A percentile compares a stretch with the other conserved stretches of the same genome.
phyloP scores from a whole-genome alignment of 2,329 filamentous ascomycete species.

The Aspergillus eucalypticola region DNA sequence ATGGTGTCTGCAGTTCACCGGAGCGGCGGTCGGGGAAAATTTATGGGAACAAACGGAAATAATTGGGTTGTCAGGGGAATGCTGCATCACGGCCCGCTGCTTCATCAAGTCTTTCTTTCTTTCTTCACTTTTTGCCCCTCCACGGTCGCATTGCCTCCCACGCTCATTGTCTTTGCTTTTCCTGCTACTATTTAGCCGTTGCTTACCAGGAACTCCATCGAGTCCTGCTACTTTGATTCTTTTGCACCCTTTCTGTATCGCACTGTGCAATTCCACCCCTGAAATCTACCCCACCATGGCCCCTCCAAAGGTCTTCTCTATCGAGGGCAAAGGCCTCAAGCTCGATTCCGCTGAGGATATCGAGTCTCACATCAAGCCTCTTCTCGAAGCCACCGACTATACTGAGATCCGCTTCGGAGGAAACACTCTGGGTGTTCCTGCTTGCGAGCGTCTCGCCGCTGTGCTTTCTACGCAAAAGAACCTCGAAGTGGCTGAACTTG shows the following conservation, averaged over 20 bases:
- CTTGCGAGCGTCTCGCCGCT: slow-evolving; percentile 80
- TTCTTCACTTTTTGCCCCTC: not conserved
- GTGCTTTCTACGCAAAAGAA: slow-evolving; percentile 82
- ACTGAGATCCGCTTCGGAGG: slow-evolving; percentile 85
- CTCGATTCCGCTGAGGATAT: slow-evolving; percentile 86
- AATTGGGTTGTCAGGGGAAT: slow-evolving; percentile 5
- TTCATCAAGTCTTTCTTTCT: not conserved
- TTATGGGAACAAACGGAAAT: slow-evolving; percentile 4
- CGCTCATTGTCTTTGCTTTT: slow-evolving; percentile 10
- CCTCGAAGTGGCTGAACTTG: slow-evolving; percentile 80
- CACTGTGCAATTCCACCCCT: slow-evolving; percentile 18
- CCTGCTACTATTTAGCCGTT: slow-evolving; percentile 12
- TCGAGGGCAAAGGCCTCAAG: slow-evolving; percentile 90
- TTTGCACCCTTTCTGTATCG: slow-evolving; percentile 1
- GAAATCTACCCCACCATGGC: slow-evolving; percentile 51
- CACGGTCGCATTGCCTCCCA: slow-evolving; percentile 1
- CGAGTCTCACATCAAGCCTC: slow-evolving; percentile 75
- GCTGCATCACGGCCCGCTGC: not conserved
- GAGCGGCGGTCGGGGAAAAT: slow-evolving; percentile 18
- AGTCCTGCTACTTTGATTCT: slow-evolving; percentile 1
- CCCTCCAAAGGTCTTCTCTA: slow-evolving; percentile 68
- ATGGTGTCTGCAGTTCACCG: slow-evolving; percentile 23
- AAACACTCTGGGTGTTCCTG: slow-evolving; percentile 89
- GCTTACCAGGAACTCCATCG: not conserved
- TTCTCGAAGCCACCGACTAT: slow-evolving; percentile 66